These are phyloP conservation scores for Copromyces sp. DNA, from an alignment of 495 filamentous ascomycete species.

Conservation along the genomic window DNA sequence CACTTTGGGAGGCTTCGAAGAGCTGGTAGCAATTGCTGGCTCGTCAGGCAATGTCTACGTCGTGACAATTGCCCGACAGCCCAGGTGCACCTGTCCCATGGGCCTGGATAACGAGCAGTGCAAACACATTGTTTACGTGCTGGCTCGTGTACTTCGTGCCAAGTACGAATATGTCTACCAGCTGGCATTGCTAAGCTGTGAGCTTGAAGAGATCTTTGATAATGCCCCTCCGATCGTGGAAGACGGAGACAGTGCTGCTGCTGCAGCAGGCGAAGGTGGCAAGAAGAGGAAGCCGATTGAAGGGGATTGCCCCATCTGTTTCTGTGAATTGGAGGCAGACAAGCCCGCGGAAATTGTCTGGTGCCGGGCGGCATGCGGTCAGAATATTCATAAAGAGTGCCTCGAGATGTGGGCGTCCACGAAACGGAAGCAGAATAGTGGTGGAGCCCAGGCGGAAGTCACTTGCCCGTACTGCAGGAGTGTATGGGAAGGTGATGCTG, in stretches of 20 bases:
- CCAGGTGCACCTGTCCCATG: slow-evolving; percentile 61
- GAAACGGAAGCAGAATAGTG: slow-evolving; percentile 26
- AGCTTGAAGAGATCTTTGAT: slow-evolving; percentile 53
- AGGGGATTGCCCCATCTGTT: slow-evolving; percentile 76
- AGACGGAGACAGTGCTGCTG: background rate
- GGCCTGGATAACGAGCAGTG: slow-evolving; percentile 55
- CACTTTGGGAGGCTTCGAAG: slow-evolving; percentile 12
- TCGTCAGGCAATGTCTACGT: slow-evolving; percentile 70
- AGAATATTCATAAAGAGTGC: slow-evolving; percentile 66
- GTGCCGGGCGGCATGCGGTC: slow-evolving; percentile 64
- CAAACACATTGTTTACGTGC: slow-evolving; percentile 50
- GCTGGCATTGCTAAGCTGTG: slow-evolving; percentile 55
- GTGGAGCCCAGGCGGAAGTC: slow-evolving; percentile 27
- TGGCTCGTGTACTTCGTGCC: slow-evolving; percentile 56
- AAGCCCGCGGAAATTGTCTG: slow-evolving; percentile 48
- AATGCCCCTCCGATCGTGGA: slow-evolving; percentile 32
- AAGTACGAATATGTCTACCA: slow-evolving; percentile 59
- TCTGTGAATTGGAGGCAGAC: slow-evolving; percentile 49
- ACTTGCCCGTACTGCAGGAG: slow-evolving; percentile 55
- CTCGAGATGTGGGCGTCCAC: slow-evolving; percentile 61
- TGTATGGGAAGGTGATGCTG: slow-evolving; percentile 48
- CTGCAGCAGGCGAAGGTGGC: slow-evolving; percentile 4
- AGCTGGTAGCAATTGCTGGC: slow-evolving; percentile 57
- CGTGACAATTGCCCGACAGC: slow-evolving; percentile 38
- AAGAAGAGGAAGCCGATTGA: slow-evolving; percentile 43